Evolutionary conservation across 2,329 filamentous ascomycete genomes (phyloP).

Genomic region (Pseudogymnoascus sp.): DNA sequence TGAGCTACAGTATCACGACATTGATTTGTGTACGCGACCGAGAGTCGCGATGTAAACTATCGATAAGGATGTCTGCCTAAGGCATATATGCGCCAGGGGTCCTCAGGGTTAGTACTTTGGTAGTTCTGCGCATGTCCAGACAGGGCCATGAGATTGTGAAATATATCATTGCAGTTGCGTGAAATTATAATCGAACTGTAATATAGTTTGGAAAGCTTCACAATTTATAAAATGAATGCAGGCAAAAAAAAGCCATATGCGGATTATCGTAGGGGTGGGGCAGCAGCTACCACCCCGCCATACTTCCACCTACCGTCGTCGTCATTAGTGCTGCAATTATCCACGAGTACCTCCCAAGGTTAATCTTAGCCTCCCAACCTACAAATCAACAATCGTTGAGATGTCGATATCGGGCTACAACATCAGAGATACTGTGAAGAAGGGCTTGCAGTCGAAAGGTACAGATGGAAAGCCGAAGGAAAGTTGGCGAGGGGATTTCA

Average conservation of each 20-base stretch:
- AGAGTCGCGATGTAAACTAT: background rate
- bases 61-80: background rate
- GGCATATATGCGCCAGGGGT: background rate
- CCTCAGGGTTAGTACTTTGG: background rate
- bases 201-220: background rate
- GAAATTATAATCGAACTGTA: background rate
- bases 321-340: conserved; percentile 4
- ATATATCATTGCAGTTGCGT: background rate
- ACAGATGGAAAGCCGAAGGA: conserved; percentile 43
- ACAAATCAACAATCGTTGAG: background rate
- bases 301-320: background rate
- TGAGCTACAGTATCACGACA: background rate
- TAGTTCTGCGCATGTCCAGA: background rate
- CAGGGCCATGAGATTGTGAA: background rate
- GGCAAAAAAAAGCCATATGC: background rate
- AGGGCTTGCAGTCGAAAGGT: conserved; percentile 47
- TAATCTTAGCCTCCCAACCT: background rate
- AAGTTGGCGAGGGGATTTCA: conserved; percentile 41
- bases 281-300: background rate
- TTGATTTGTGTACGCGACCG: conserved; percentile 5
- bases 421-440: conserved; percentile 40
- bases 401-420: conserved; percentile 3
- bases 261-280: background rate
- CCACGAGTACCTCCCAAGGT: conserved; percentile 3
- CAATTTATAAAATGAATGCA: background rate